phyloP scores from a whole-genome alignment of 345 rosid species.

The Eucalyptus sp. region DNA sequence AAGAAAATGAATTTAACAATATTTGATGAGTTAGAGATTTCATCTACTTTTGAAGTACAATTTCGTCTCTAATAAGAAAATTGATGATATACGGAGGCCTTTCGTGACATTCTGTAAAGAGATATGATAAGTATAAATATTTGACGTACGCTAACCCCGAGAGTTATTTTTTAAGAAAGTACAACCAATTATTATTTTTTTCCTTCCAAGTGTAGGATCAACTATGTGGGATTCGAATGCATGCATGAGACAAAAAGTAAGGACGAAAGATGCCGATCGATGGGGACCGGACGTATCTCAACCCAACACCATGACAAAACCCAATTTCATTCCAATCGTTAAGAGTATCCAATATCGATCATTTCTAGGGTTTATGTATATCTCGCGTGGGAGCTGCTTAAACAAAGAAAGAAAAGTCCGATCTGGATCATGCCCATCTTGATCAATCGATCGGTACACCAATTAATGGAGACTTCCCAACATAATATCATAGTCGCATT shows the following conservation, averaged over 20 bases:
- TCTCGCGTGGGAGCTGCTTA: fast-evolving
- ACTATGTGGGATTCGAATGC: background rate
- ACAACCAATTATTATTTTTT: background rate
- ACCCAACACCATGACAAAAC: background rate
- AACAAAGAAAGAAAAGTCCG: background rate
- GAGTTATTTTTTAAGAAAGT: no score
- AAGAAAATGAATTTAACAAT: no score
- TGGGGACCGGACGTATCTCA: background rate
- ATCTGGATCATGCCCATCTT: background rate
- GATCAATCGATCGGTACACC: background rate
- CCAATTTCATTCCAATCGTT: background rate
- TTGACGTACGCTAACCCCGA: fast-evolving
- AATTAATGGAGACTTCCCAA: no score
- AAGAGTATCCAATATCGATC: no score
- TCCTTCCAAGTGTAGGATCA: background rate
- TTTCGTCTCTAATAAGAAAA: no score
- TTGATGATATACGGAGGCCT: background rate
- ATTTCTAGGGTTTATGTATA: background rate
- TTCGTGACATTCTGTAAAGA: no score
- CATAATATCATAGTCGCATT: no score
- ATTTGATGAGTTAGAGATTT: background rate
- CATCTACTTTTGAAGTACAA: background rate
- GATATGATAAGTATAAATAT: no score
- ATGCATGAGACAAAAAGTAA: background rate
- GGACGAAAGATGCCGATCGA: background rate